Evolutionary conservation across 1,284 basidiomycete genomes (phyloP), one percentile per base, ranked within the genome.

Genomic region (Heliocybe sulcata): DNA sequence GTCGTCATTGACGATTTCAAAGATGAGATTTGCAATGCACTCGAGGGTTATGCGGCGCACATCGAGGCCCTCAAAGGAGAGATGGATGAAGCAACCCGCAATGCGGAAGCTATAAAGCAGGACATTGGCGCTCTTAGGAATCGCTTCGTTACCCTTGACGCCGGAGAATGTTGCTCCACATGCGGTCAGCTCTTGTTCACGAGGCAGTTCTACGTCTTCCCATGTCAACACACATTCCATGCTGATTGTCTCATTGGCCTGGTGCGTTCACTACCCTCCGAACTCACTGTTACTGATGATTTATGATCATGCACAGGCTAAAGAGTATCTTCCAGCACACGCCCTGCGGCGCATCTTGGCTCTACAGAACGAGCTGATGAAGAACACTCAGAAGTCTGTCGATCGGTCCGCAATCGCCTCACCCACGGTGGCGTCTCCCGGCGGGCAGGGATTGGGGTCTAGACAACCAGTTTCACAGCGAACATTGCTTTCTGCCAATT

Each of bases 1-100:
- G 94, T 96, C 12, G 93, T 99, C 59, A 98, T 99, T 63, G 97
- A 99, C 69, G 95, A 98, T 67, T 99, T 99, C 81, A 99, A 99
- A 70, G 92, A 96, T 63, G 95, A 99, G 72, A 99, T 99, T 61
- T 97, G 96, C 60, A 86, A 87, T 56, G 97, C 97, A 0, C 76
- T 99, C 57, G 97, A 99, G 68, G 88, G 90, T 2, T 99, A 99
- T 67, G 92, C 93, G 35, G 80, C 87, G 8, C 90, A 94, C 62
- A 99, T 99, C 56, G 94, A 96, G 59, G 75, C 77, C 45, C 80
- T 99, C 58, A 97, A 96, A 71, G 81, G 74, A 50, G 96, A 98
- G 64, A 99, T 99, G 97, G 91, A 96, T 64, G 92, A 96, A 55
- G 93, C 95, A 10, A 96, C 94, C 9, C 80, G 79, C 52, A 94